A percentile compares a stretch with the other conserved stretches of the same genome.
phyloP scores from a whole-genome alignment of 176 grass and related monocot species.

The Stipa capillata region DNA sequence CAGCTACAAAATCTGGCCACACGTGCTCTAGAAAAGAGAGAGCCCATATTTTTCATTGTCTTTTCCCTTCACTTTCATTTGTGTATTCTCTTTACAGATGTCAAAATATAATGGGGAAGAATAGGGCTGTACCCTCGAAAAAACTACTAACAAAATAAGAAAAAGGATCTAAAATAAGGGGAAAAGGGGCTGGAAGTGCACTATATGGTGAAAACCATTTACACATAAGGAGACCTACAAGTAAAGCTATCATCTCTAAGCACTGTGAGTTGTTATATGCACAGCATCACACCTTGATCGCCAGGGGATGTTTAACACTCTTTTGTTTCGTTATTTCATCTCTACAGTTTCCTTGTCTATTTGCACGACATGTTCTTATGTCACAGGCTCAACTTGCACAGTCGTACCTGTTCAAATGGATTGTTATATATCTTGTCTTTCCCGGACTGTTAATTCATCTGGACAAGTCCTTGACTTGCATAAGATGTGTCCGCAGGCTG shows the following conservation, averaged over 20 bases:
- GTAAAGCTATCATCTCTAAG: slow-evolving; percentile 44
- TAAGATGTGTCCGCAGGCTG: slow-evolving; percentile 64
- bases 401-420: slow-evolving; percentile 17
- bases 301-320: slow-evolving; percentile 37
- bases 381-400: slow-evolving; percentile 13
- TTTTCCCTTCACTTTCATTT: slow-evolving; percentile 22
- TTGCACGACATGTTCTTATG: slow-evolving; percentile 17
- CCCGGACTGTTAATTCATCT: neutral
- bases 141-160: neutral
- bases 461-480: slow-evolving; percentile 34
- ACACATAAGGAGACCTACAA: slow-evolving; percentile 30
- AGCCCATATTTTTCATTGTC: neutral
- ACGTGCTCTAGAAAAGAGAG: neutral
- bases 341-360: slow-evolving; percentile 20
- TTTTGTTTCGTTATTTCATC: slow-evolving; percentile 9
- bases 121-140: neutral
- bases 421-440: neutral
- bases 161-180: neutral
- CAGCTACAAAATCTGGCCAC: neutral
- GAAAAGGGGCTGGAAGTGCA: neutral
- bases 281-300: slow-evolving; percentile 48
- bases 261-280: slow-evolving; percentile 37
- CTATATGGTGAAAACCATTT: slow-evolving; percentile 41
- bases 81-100: slow-evolving; percentile 33
- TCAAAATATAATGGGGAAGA: slow-evolving; percentile 65